phyloP scores from a whole-genome alignment of 768 basidiomycete genomes.

The Lepiota brunneoincarnata region DNA sequence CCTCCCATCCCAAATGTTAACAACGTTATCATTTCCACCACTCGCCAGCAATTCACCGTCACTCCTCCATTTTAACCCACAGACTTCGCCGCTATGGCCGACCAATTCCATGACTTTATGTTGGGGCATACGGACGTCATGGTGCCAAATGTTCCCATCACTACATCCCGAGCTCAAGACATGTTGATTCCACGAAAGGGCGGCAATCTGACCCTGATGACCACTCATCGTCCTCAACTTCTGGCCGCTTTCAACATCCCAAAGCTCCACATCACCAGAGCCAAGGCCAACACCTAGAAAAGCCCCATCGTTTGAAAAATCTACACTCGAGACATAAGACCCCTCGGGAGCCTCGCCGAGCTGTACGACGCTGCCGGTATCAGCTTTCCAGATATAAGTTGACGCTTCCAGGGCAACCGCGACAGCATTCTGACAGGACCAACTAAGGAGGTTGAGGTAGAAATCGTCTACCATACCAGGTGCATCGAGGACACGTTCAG shows the following conservation, averaged over 20 bases:
- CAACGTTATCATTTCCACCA: conserved; percentile 97
- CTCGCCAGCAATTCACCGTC: conserved; percentile 92
- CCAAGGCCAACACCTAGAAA: conserved; percentile 83
- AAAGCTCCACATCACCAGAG: conserved; percentile 88
- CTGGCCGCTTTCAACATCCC: conserved; percentile 80
- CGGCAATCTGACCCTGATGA: conserved; percentile 80
- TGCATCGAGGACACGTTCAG: conserved; percentile 93
- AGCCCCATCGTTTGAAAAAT: conserved; percentile 76
- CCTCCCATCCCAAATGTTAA: conserved; percentile 95
- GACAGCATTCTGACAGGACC: conserved; percentile 84
- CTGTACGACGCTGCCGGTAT: conserved; percentile 79
- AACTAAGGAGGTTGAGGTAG: conserved; percentile 91
- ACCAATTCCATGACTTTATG: conserved; percentile 90
- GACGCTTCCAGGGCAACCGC: conserved; percentile 86
- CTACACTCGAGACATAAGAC: conserved; percentile 71
- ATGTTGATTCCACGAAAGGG: conserved; percentile 85
- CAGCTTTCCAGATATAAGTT: conserved; percentile 94
- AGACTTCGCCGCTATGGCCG: conserved; percentile 92
- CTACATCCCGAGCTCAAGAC: conserved; percentile 85
- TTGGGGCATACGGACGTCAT: conserved; percentile 84
- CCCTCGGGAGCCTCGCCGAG: conserved; percentile 75
- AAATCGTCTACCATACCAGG: conserved; percentile 94
- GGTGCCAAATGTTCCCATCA: conserved; percentile 95
- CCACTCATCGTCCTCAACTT: conserved; percentile 91
- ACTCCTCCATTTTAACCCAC: conserved; percentile 84